Evolutionary conservation across 805 yeast genomes (phyloP).

Genomic region (Tetrapisispora pingtungensis): DNA sequence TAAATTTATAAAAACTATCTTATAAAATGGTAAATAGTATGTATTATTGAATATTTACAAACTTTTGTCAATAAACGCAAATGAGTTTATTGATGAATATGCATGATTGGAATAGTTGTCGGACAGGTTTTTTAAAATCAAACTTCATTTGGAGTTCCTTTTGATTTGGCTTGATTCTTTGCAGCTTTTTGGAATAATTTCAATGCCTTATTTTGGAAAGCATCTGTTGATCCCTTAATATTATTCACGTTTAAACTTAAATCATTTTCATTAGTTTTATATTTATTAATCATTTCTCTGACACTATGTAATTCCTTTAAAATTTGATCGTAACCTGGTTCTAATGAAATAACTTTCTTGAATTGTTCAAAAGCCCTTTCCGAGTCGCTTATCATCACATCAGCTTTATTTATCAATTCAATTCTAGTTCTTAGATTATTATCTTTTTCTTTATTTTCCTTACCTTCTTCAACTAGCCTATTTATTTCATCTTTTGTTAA

Average conservation of each 20-base stretch:
- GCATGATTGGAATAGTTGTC: neutral
- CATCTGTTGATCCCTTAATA: conserved; percentile 58
- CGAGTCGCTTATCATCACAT: conserved; percentile 71
- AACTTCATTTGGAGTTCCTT: too few species aligned
- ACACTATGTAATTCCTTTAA: conserved; percentile 33
- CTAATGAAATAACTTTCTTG: conserved; percentile 34
- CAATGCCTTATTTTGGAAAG: conserved; percentile 58
- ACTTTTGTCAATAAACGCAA: too few species aligned
- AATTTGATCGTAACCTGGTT: conserved; percentile 35
- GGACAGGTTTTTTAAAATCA: too few species aligned
- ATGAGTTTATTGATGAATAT: neutral
- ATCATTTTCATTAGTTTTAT: conserved; percentile 43
- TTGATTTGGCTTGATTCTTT: conserved; percentile 6
- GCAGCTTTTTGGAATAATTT: conserved; percentile 46
- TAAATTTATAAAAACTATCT: too few species aligned
- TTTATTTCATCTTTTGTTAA: conserved; percentile 59
- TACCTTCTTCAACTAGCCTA: conserved; percentile 56
- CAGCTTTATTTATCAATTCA: conserved; percentile 66
- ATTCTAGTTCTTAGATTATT: conserved; percentile 48
- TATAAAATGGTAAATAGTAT: too few species aligned
- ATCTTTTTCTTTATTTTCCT: conserved; percentile 50
- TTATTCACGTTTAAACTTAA: conserved; percentile 36
- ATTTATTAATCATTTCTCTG: conserved; percentile 37
- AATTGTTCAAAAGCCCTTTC: conserved; percentile 69
- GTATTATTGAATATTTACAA: too few species aligned